Conservation (phyloP, 345 rosid species). For the Melaleuca alternifolia region DNA sequence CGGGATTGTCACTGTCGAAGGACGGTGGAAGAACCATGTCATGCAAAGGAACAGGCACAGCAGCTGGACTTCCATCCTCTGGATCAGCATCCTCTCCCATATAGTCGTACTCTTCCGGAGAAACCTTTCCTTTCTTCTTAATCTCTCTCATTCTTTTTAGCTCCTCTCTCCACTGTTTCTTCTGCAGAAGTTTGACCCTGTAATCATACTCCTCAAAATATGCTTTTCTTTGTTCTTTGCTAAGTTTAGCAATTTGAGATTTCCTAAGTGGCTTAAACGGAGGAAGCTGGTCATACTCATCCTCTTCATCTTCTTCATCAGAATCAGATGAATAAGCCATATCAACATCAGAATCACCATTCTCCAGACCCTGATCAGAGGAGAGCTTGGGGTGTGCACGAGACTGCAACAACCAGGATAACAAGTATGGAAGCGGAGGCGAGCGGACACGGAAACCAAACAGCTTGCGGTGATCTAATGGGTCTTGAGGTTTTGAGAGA, state of each 20-base stretch:
- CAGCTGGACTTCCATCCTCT: conserved; percentile 67
- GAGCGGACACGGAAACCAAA: conserved; percentile 83
- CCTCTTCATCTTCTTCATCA: conserved; percentile 76
- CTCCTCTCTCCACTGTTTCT: conserved; percentile 89
- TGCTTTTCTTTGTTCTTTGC: conserved; percentile 69
- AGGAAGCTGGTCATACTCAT: conserved; percentile 90
- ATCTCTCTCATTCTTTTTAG: conserved; percentile 66
- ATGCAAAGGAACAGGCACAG: conserved; percentile 82
- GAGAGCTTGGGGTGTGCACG: conserved; percentile 77
- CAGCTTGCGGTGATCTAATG: conserved; percentile 66
- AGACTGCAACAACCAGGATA: conserved; percentile 93
- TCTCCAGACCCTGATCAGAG: conserved; percentile 72
- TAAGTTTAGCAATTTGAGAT: conserved; percentile 69
- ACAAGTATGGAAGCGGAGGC: conserved; percentile 86
- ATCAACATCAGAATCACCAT: conserved; percentile 72
- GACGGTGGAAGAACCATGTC: conserved; percentile 91
- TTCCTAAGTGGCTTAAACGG: conserved; percentile 83
- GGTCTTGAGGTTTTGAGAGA: conserved; percentile 70
- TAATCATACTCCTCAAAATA: conserved; percentile 94
- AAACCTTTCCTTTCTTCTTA: conserved; percentile 65
- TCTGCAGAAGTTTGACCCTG: conserved; percentile 87
- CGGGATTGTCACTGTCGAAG: conserved; percentile 77
- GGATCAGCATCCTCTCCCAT: conserved; percentile 63
- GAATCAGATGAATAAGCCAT: conserved; percentile 73
- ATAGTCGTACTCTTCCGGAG: conserved; percentile 38